Evolutionary conservation across 768 basidiomycete species (phyloP).

Genomic region (Rhodotorula toruloides): DNA sequence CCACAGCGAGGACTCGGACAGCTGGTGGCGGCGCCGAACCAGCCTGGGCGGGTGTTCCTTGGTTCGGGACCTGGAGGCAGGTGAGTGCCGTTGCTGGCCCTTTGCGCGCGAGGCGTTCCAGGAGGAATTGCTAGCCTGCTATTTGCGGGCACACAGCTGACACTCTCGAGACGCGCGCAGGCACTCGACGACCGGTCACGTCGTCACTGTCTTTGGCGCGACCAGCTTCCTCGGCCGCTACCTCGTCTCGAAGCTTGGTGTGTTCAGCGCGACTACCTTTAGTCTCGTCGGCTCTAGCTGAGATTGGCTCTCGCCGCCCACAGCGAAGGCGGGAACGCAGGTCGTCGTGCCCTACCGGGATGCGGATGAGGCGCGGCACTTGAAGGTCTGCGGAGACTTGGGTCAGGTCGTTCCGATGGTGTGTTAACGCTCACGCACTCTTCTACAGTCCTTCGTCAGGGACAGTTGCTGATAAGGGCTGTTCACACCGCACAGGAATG

Average conservation of each 20-base stretch:
- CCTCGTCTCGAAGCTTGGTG: constrained; percentile 86
- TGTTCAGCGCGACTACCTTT: constrained; percentile 45
- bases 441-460: not conserved
- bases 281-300: too few relatives aligned
- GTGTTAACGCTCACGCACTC: constrained; percentile 22
- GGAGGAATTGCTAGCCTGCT: not conserved
- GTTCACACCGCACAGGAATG: constrained; percentile 73
- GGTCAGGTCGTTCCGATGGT: constrained; percentile 96
- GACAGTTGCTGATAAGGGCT: too few relatives aligned
- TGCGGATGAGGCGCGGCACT: constrained; percentile 80
- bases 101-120: not conserved
- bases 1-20: constrained; percentile 19
- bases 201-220: constrained; percentile 93
- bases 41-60: constrained; percentile 23
- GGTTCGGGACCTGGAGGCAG: constrained; percentile 32
- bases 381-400: constrained; percentile 91
- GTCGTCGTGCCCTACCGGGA: constrained; percentile 93
- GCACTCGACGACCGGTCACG: constrained; percentile 60
- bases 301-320: too few relatives aligned
- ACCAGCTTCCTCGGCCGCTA: constrained; percentile 94
- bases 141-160: not conserved
- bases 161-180: constrained; percentile 3
- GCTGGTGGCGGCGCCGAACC: constrained; percentile 24
- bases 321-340: constrained; percentile 85
- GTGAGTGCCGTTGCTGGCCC: constrained; percentile 3